phyloP scores from a whole-genome alignment of 2,329 filamentous ascomycete species.

The Botrytis byssoidea region DNA sequence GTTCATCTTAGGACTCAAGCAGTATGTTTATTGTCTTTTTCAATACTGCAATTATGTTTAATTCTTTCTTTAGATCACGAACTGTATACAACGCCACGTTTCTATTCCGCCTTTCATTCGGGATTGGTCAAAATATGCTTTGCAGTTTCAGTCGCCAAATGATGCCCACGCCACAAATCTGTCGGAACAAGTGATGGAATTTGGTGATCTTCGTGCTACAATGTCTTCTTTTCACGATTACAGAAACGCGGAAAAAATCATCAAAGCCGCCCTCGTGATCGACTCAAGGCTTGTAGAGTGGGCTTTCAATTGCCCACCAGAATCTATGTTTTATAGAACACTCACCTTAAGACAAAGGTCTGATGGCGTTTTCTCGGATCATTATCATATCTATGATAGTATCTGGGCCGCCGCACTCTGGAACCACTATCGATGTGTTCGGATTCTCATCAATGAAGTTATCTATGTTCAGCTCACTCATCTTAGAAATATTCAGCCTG shows the following conservation, averaged over 20 bases:
- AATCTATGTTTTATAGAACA: conserved; percentile 28
- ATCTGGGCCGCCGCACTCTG: conserved; percentile 34
- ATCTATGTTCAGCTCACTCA: conserved; percentile 31
- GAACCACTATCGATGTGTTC: conserved; percentile 33
- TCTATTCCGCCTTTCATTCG: conserved; percentile 50
- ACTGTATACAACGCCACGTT: conserved; percentile 50
- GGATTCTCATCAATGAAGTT: conserved; percentile 34
- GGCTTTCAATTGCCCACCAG: conserved; percentile 22
- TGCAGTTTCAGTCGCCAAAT: conserved; percentile 27
- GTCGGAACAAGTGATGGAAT: conserved; percentile 41
- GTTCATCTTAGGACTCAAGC: conserved; percentile 47
- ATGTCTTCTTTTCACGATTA: conserved; percentile 33
- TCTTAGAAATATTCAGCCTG: conserved; percentile 22
- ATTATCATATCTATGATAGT: conserved; percentile 34
- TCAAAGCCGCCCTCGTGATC: conserved; percentile 24
- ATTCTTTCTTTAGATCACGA: conserved; percentile 45
- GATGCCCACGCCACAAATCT: conserved; percentile 42
- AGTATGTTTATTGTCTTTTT: conserved; percentile 21
- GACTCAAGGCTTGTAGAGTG: conserved; percentile 30
- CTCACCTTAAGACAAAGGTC: conserved; percentile 22
- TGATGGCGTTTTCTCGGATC: conserved; percentile 32
- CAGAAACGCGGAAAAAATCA: conserved; percentile 26
- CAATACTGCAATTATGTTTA: conserved; percentile 25
- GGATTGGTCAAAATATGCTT: conserved; percentile 42
- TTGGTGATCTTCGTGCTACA: conserved; percentile 30